Conservation (phyloP, 2,329 filamentous ascomycete genomes). For the Claviceps purpurea region DNA sequence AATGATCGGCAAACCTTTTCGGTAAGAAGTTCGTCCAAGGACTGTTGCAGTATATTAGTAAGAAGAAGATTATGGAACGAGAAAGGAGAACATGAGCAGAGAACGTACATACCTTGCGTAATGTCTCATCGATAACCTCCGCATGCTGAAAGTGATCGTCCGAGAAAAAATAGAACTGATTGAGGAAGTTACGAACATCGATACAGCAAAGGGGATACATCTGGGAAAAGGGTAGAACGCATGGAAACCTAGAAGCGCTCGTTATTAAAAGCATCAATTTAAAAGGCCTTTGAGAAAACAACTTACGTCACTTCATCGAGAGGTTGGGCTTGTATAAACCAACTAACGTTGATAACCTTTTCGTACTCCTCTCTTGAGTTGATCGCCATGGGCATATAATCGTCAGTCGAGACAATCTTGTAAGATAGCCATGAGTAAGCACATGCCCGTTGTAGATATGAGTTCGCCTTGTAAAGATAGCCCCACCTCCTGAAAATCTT, state of each 20-base stretch:
- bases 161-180: slow-evolving; percentile 96
- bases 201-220: slow-evolving; percentile 99
- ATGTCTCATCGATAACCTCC: slow-evolving; percentile 77
- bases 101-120: slow-evolving; percentile 49
- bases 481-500: slow-evolving; percentile 80
- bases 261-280: slow-evolving; percentile 1
- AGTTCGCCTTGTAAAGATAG: neutral
- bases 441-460: neutral
- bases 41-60: slow-evolving; percentile 31
- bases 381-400: slow-evolving; percentile 99
- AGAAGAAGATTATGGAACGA: neutral
- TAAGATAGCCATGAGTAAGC: neutral
- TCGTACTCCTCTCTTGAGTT: slow-evolving; percentile 83
- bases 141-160: slow-evolving; percentile 92
- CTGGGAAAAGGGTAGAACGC: slow-evolving; percentile 91
- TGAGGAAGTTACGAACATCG: slow-evolving; percentile 92
- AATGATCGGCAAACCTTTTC: slow-evolving; percentile 84
- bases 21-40: slow-evolving; percentile 87
- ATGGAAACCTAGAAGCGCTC: slow-evolving; percentile 57
- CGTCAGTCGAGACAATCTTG: slow-evolving; percentile 69
- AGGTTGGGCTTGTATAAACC: slow-evolving; percentile 78
- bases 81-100: neutral
- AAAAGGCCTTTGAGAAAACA: neutral
- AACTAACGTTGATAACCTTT: slow-evolving; percentile 90
- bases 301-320: slow-evolving; percentile 61